A percentile compares a stretch with the other conserved stretches of the same genome.
Conservation (phyloP, 352 stramenopile species). For the Globisporangium parvum region DNA sequence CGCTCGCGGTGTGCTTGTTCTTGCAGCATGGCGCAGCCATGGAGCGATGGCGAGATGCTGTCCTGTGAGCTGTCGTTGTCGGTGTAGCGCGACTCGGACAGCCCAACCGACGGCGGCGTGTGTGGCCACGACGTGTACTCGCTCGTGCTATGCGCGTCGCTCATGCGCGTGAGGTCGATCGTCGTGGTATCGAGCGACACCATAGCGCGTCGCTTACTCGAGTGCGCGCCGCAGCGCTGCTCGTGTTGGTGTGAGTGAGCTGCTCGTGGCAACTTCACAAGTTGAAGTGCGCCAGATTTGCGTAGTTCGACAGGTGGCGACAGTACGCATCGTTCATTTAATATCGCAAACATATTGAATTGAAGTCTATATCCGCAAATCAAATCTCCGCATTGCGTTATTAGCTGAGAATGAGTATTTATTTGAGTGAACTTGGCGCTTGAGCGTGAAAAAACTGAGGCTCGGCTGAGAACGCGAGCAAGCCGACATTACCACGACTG, state of each 20-base stretch:
- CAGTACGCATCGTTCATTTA: too few relatives aligned
- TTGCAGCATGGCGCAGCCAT: conserved; percentile 18
- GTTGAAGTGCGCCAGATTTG: background rate
- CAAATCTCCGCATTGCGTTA: too few relatives aligned
- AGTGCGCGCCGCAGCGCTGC: background rate
- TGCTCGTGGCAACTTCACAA: background rate
- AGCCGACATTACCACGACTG: too few relatives aligned
- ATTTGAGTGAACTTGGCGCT: too few relatives aligned
- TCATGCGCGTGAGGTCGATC: background rate
- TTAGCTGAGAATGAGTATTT: too few relatives aligned
- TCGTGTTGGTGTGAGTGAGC: background rate
- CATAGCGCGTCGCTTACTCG: background rate
- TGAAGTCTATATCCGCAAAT: too few relatives aligned
- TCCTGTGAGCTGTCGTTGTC: too few relatives aligned
- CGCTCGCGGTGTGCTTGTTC: conserved; percentile 7
- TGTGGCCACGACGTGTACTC: conserved; percentile 4
- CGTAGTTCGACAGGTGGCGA: background rate
- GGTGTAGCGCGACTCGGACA: background rate
- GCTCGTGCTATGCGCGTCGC: background rate
- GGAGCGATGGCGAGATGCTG: conserved; percentile 16
- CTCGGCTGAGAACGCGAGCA: background rate
- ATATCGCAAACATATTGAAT: too few relatives aligned
- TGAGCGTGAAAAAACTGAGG: too few relatives aligned
- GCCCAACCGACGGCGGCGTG: conserved; percentile 6
- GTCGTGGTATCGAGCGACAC: too few relatives aligned